These are phyloP conservation scores for Tetrastigma voinierianum DNA, from an alignment of 164 flowering plant genomes.

Conservation along the genomic window DNA sequence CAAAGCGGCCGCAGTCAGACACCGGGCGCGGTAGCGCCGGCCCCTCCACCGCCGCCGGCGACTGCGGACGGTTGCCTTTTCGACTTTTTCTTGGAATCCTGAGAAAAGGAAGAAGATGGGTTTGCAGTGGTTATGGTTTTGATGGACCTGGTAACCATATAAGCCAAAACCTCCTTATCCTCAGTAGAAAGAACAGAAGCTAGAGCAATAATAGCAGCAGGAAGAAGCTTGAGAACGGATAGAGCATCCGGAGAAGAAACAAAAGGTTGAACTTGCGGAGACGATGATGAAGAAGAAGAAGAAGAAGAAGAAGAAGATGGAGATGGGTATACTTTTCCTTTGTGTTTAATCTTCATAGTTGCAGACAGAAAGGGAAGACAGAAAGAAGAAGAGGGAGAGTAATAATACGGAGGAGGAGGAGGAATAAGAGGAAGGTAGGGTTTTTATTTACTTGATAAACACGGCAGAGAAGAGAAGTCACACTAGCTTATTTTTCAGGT, in stretches of 20 bases:
- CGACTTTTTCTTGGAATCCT: constrained; percentile 31
- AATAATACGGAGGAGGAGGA: background rate
- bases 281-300: background rate
- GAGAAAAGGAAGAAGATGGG: constrained; percentile 4
- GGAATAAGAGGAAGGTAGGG: background rate
- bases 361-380: background rate
- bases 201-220: constrained; percentile 55
- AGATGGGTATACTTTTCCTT: constrained; percentile 77
- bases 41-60: background rate
- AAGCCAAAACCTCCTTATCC: constrained; percentile 75
- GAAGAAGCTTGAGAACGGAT: constrained; percentile 55
- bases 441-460: constrained; percentile 7
- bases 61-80: constrained; percentile 16
- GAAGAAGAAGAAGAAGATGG: constrained; percentile 26
- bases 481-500: constrained; percentile 14
- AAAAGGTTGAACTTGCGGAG: background rate
- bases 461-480: constrained; percentile 8
- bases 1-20: constrained; percentile 74
- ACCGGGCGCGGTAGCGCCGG: constrained; percentile 21
- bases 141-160: constrained; percentile 60
- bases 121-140: constrained; percentile 19
- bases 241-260: constrained; percentile 21
- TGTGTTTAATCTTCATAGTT: constrained; percentile 57
- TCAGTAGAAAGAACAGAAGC: constrained; percentile 43
- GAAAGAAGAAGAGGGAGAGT: background rate